Evolutionary conservation across 225 moss, liverwort and hornwort genomes (phyloP).

Genomic region (Antitrichia curtipendula): DNA sequence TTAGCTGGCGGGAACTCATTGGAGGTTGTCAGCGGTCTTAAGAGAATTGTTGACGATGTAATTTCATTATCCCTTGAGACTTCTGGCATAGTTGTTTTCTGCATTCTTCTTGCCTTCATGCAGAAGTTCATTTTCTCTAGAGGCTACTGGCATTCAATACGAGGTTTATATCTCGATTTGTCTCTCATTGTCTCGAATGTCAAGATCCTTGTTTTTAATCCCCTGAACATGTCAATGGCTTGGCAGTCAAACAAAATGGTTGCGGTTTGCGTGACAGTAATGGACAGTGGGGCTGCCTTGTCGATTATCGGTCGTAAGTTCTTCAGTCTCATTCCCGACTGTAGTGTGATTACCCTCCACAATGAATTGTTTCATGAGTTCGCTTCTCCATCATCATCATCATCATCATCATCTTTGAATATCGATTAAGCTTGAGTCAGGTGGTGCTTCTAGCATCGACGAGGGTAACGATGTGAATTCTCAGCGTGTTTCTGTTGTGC

Average conservation of each 20-base stretch:
- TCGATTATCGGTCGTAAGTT: conserved; percentile 53
- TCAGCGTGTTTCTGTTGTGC: neutral
- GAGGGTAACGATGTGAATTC: neutral
- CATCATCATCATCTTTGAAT: neutral
- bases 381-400: neutral
- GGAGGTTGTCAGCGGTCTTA: conserved; percentile 29
- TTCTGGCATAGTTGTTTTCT: neutral
- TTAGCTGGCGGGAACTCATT: conserved; percentile 17
- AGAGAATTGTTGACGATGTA: conserved; percentile 22
- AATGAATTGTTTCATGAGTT: neutral
- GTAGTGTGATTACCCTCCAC: neutral
- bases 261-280: conserved; percentile 39
- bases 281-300: conserved; percentile 25
- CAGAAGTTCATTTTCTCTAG: neutral
- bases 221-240: neutral
- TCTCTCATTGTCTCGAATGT: neutral
- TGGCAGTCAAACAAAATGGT: conserved; percentile 16
- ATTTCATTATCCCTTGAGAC: neutral
- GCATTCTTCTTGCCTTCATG: neutral
- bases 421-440: neutral
- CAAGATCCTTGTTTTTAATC: neutral
- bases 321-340: neutral
- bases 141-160: neutral
- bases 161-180: neutral
- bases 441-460: neutral